phyloP scores from a whole-genome alignment of 2,329 filamentous ascomycete genomes.

The Hypomyces rosellus region DNA sequence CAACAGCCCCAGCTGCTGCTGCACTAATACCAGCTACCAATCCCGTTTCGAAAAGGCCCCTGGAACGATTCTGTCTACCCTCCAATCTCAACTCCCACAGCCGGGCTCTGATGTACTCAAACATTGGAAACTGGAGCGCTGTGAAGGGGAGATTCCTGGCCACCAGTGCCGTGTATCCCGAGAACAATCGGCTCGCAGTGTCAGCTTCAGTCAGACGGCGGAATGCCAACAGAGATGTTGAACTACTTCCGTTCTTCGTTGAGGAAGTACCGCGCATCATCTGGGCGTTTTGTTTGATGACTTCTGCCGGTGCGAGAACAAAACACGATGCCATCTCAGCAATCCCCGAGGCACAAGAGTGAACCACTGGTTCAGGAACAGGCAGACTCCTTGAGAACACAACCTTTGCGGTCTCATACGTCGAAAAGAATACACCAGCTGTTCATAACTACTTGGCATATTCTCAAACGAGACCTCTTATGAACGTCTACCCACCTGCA shows the following conservation, averaged over 20 bases:
- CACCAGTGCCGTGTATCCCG: conserved; percentile 74
- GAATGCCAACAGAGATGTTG: conserved; percentile 44
- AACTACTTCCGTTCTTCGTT: conserved; percentile 16
- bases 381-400: conserved; percentile 47
- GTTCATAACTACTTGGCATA: neutral
- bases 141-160: conserved; percentile 83
- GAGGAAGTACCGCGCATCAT: conserved; percentile 49
- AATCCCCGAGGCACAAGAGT: conserved; percentile 65
- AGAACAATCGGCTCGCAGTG: conserved; percentile 48
- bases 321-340: conserved; percentile 82
- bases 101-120: conserved; percentile 59
- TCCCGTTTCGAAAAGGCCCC: conserved; percentile 56
- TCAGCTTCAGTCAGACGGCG: conserved; percentile 46
- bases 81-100: conserved; percentile 37
- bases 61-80: conserved; percentile 21
- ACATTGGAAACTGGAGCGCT: conserved; percentile 81
- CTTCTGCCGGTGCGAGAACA: conserved; percentile 81
- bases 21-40: conserved; percentile 68
- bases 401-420: conserved; percentile 72
- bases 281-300: conserved; percentile 91
- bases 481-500: conserved; percentile 50
- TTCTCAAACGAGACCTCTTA: neutral
- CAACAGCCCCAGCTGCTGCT: conserved; percentile 64
- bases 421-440: conserved; percentile 86
- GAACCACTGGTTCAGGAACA: conserved; percentile 62